Evolutionary conservation across 2,329 filamentous ascomycete species (phyloP).

Genomic region (Aspergillus sp.): DNA sequence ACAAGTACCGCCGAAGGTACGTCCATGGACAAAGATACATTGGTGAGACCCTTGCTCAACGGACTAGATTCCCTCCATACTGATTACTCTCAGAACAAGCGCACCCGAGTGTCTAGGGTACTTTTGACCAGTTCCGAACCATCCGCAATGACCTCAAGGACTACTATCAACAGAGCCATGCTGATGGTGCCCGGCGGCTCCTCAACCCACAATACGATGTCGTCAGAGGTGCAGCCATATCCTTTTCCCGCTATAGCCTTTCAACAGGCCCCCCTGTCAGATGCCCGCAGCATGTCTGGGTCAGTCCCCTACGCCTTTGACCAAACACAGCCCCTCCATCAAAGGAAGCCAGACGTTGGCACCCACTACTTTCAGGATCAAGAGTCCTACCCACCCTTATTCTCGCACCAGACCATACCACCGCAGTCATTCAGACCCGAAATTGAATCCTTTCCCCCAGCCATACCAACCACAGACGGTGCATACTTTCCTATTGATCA

Average conservation of each 20-base stretch:
- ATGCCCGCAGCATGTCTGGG: not conserved
- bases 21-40: not conserved
- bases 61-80: not conserved
- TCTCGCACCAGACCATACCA: not conserved
- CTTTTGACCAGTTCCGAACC: not conserved
- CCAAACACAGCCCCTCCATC: constrained; percentile 1
- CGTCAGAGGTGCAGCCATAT: constrained; percentile 3
- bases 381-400: not conserved
- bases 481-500: not conserved
- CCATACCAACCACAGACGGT: not conserved
- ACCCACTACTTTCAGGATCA: constrained; percentile 2
- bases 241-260: not conserved
- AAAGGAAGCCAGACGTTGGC: not conserved
- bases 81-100: not conserved
- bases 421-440: not conserved
- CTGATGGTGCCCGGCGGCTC: not conserved
- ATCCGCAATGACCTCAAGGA: not conserved
- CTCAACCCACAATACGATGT: not conserved
- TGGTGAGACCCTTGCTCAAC: not conserved
- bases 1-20: constrained; percentile 1
- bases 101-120: not conserved
- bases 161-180: not conserved
- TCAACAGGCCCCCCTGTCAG: constrained; percentile 3
- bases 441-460: not conserved
- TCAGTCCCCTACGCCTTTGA: not conserved